Conservation (phyloP, 225 moss, liverwort and hornwort species). For the Physcomitrium patens region DNA sequence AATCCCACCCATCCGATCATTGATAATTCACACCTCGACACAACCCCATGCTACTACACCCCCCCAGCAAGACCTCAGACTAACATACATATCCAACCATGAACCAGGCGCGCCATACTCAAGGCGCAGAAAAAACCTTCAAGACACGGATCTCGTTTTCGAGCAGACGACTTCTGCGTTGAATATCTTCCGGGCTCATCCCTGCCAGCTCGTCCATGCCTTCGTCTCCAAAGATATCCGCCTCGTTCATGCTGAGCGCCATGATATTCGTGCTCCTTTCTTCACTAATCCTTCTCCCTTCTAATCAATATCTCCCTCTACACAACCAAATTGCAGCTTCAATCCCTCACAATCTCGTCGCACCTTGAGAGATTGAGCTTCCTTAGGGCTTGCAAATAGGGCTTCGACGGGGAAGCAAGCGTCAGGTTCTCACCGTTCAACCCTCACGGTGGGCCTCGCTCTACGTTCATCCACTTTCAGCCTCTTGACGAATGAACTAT, state of each 20-base stretch:
- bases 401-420: no score
- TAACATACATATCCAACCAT: background rate
- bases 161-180: conserved; percentile 81
- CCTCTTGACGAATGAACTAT: no score
- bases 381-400: conserved; percentile 22
- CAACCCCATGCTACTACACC: background rate
- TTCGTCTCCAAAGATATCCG: conserved; percentile 90
- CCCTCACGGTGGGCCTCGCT: no score
- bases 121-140: conserved; percentile 49
- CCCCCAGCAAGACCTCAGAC: background rate
- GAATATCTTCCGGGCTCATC: conserved; percentile 76
- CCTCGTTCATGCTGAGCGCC: conserved; percentile 68
- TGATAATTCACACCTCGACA: background rate
- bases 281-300: background rate
- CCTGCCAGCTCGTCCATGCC: conserved; percentile 82
- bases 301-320: background rate
- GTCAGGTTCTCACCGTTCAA: no score
- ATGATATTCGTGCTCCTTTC: conserved; percentile 25
- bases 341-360: no score
- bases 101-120: background rate
- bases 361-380: background rate
- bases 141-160: conserved; percentile 91
- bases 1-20: conserved; percentile 20
- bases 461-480: no score
- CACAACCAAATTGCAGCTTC: background rate